Percentiles rank a stretch among this genome's conserved stretches.
Conservation (phyloP, 148 eudicot species). For the Fagopyrum esculentum region DNA sequence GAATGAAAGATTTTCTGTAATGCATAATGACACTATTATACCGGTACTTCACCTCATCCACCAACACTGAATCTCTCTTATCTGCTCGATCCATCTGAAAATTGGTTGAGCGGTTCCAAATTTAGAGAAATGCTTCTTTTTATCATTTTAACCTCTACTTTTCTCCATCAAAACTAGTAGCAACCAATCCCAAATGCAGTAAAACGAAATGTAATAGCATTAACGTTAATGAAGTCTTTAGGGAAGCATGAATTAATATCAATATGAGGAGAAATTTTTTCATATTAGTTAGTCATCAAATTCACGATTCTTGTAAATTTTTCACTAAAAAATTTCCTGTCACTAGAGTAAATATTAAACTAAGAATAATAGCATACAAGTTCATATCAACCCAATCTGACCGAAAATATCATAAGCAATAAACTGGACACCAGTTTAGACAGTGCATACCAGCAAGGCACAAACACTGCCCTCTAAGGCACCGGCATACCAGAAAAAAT, state of each 20-base stretch:
- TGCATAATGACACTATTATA: constrained; percentile 82
- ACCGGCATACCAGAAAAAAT: constrained; percentile 96
- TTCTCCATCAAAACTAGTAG: not conserved
- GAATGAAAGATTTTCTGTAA: constrained; percentile 87
- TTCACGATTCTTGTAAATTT: not conserved
- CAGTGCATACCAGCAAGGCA: constrained; percentile 71
- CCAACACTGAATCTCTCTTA: constrained; percentile 68
- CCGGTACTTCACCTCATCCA: constrained; percentile 88
- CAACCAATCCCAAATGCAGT: not conserved
- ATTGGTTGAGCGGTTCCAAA: not conserved
- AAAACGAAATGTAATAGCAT: not conserved
- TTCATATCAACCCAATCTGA: not conserved
- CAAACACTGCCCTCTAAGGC: constrained; percentile 96
- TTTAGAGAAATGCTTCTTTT: not conserved
- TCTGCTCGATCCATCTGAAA: constrained; percentile 78
- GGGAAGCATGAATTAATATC: not conserved
- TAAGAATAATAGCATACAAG: not conserved
- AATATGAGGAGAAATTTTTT: not conserved
- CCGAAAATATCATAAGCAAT: not conserved
- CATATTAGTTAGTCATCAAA: not conserved
- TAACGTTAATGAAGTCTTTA: not conserved
- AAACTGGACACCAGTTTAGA: not conserved
- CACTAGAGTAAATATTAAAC: not conserved
- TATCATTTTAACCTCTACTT: not conserved
- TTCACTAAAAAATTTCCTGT: not conserved